Conservation (phyloP, 805 yeast genomes). For the Saccharomyces kudriavzevii region DNA sequence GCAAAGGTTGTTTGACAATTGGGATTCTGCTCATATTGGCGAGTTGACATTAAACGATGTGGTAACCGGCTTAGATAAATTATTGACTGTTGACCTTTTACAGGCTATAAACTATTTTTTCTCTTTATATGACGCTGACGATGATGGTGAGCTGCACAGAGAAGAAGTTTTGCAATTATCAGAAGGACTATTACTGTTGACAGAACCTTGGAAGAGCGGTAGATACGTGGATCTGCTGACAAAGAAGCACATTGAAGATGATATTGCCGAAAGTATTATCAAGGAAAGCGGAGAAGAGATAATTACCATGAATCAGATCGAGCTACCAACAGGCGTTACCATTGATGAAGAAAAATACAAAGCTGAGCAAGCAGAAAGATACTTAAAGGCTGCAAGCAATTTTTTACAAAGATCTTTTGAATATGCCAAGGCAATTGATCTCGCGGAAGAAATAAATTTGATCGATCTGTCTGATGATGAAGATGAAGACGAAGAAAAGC, state of each 20-base stretch:
- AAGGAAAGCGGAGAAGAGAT: conserved; percentile 27
- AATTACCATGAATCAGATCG: conserved; percentile 33
- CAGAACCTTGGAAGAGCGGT: conserved; percentile 81
- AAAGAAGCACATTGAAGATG: conserved; percentile 52
- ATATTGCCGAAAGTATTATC: conserved; percentile 55
- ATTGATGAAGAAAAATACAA: conserved; percentile 58
- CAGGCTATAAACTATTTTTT: conserved; percentile 72
- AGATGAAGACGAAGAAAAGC: conserved; percentile 16
- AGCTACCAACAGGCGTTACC: conserved; percentile 50
- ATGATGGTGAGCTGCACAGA: conserved; percentile 55
- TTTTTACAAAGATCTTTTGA: conserved; percentile 85
- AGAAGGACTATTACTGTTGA: conserved; percentile 75
- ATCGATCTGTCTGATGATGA: conserved; percentile 34
- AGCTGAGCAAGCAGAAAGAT: conserved; percentile 64
- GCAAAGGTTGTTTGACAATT: conserved; percentile 53
- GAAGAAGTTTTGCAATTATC: conserved; percentile 79
- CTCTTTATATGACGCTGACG: conserved; percentile 57
- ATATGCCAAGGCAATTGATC: conserved; percentile 68
- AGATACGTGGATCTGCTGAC: conserved; percentile 56
- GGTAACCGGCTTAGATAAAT: conserved; percentile 60
- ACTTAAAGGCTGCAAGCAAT: conserved; percentile 76
- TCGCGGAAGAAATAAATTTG: conserved; percentile 32
- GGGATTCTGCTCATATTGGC: conserved; percentile 56
- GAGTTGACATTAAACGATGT: conserved; percentile 61
- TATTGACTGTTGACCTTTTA: conserved; percentile 70